phyloP scores from a whole-genome alignment of 2,329 filamentous ascomycete genomes.

The Phoma sp. region DNA sequence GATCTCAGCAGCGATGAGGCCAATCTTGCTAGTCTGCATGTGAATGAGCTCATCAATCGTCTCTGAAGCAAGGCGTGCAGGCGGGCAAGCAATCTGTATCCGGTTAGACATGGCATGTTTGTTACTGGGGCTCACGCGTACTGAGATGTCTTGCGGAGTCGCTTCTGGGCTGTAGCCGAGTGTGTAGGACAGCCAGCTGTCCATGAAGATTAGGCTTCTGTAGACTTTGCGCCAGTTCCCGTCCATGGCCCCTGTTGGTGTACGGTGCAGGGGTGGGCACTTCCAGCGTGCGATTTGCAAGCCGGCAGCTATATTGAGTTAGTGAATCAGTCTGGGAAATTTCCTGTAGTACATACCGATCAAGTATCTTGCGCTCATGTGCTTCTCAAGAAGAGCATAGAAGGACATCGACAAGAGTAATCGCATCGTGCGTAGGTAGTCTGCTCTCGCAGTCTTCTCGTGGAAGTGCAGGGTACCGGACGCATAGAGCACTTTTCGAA shows the following conservation, averaged over 20 bases:
- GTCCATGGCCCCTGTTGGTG: background rate
- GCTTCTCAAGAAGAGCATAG: constrained; percentile 48
- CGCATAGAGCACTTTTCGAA: constrained; percentile 41
- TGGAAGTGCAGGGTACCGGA: constrained; percentile 46
- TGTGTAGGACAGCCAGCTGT: constrained; percentile 50
- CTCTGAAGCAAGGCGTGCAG: constrained; percentile 18
- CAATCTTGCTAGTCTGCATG: constrained; percentile 45
- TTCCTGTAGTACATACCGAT: constrained; percentile 34
- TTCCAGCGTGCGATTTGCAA: constrained; percentile 48
- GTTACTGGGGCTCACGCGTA: constrained; percentile 22
- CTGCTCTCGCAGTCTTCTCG: constrained; percentile 36
- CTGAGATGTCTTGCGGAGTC: constrained; percentile 36
- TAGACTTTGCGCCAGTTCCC: constrained; percentile 40
- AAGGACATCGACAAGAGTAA: constrained; percentile 46
- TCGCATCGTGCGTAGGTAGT: constrained; percentile 47
- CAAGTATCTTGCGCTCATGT: constrained; percentile 48
- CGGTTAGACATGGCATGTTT: constrained; percentile 20
- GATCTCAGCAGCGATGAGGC: constrained; percentile 47
- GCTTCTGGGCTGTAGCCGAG: constrained; percentile 46
- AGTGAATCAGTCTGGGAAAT: background rate
- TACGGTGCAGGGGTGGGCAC: constrained; percentile 21
- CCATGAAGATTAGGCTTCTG: constrained; percentile 49
- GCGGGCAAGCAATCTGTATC: constrained; percentile 32
- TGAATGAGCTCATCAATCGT: constrained; percentile 45
- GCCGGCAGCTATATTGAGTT: constrained; percentile 39